These are phyloP conservation scores for Macroventuria anomochaeta DNA, from an alignment of 2,329 filamentous ascomycete genomes.

Conservation along the genomic window DNA sequence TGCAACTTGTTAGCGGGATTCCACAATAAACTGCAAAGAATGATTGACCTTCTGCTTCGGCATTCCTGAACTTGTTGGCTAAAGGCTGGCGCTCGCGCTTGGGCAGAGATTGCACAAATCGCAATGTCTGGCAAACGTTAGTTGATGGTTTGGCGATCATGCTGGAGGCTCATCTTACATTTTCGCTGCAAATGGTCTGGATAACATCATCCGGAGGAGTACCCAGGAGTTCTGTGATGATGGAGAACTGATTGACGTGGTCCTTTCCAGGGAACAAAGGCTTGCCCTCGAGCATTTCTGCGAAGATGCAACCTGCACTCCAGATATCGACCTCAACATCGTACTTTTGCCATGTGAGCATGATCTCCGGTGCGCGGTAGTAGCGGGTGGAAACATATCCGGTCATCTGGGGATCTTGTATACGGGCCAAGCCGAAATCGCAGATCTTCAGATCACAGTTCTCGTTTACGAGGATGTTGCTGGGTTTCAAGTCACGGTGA, in stretches of 20 bases:
- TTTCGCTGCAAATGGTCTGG: conserved; percentile 97
- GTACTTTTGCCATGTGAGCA: conserved; percentile 99
- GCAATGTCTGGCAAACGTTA: conserved; percentile 70
- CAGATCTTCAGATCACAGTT: conserved; percentile 99
- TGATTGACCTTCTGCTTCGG: conserved; percentile 77
- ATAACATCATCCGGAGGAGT: conserved; percentile 99
- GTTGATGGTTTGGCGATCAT: neutral
- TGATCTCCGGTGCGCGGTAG: conserved; percentile 98
- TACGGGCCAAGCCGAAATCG: conserved; percentile 95
- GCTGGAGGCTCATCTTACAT: conserved; percentile 64
- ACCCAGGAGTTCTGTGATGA: conserved; percentile 96
- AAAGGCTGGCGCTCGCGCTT: conserved; percentile 92
- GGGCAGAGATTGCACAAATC: conserved; percentile 96
- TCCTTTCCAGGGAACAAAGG: conserved; percentile 98
- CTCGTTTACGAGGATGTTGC: conserved; percentile 99
- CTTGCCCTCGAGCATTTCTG: conserved; percentile 98
- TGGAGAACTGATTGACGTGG: conserved; percentile 99
- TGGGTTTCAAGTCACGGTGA: conserved; percentile 96
- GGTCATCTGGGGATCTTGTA: conserved; percentile 99
- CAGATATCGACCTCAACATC: conserved; percentile 99
- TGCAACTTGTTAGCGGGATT: conserved; percentile 42
- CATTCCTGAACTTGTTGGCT: conserved; percentile 90
- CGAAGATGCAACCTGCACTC: conserved; percentile 99
- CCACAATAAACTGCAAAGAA: neutral
- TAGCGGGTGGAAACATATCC: conserved; percentile 98